These are phyloP conservation scores for Hawksworthiomyces lignivorus DNA, from an alignment of 2,329 filamentous ascomycete genomes.

Conservation along the genomic window DNA sequence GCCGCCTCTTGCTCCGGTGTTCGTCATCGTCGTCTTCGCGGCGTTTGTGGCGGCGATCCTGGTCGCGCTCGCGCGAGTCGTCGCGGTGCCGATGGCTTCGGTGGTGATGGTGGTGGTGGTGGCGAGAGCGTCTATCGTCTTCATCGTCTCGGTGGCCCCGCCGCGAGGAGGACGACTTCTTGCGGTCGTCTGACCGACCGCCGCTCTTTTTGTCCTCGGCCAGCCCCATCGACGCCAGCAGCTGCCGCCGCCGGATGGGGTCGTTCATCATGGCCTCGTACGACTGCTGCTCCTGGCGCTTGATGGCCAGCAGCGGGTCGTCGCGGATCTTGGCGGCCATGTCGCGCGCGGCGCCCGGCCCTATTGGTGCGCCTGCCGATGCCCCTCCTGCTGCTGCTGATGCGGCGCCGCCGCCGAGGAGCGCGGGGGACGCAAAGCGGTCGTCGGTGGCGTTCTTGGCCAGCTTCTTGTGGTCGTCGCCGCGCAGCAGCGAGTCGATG, in stretches of 20 bases:
- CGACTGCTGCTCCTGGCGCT: slow-evolving; percentile 78
- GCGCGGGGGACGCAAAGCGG: slow-evolving; percentile 41
- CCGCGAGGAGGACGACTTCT: slow-evolving; percentile 15
- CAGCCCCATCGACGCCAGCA: slow-evolving; percentile 58
- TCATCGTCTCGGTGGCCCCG: slow-evolving; percentile 28
- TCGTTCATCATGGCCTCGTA: slow-evolving; percentile 77
- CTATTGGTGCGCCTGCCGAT: neutral
- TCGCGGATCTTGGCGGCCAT: slow-evolving; percentile 79
- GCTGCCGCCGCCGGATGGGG: slow-evolving; percentile 56
- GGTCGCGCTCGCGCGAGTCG: slow-evolving; percentile 15
- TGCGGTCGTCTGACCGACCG: slow-evolving; percentile 23
- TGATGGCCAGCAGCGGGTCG: slow-evolving; percentile 88
- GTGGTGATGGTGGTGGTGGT: slow-evolving; percentile 34
- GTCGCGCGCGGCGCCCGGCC: slow-evolving; percentile 65
- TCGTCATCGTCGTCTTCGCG: neutral
- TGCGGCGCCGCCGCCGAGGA: neutral
- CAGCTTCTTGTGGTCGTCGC: slow-evolving; percentile 70
- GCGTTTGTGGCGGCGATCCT: neutral
- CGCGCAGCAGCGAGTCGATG: slow-evolving; percentile 75
- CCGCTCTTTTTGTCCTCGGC: slow-evolving; percentile 40
- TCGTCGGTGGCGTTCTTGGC: slow-evolving; percentile 63
- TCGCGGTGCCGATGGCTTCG: slow-evolving; percentile 24
- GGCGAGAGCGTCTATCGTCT: slow-evolving; percentile 30
- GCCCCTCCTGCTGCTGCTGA: neutral
- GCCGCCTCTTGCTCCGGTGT: neutral